Percentiles rank a stretch among this genome's conserved stretches.
Conservation (phyloP, 2,329 filamentous ascomycete species). For the Trichoderma sp. region DNA sequence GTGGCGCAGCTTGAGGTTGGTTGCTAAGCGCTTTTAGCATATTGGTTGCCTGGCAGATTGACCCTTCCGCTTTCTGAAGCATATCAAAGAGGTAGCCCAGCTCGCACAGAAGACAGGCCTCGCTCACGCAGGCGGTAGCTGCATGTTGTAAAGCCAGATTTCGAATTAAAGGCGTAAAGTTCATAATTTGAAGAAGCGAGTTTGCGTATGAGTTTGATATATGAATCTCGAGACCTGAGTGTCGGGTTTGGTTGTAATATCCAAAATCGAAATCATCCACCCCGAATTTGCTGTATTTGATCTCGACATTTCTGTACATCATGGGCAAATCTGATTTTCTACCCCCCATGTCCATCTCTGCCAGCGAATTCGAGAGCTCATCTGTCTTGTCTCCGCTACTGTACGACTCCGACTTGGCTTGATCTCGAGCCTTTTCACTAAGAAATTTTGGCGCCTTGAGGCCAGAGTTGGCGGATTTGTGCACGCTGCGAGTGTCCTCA, state of each 20-base stretch:
- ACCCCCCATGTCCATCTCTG: slow-evolving; percentile 68
- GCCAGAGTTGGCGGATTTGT: slow-evolving; percentile 57
- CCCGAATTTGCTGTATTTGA: slow-evolving; percentile 98
- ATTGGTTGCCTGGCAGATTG: slow-evolving; percentile 95
- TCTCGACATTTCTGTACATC: slow-evolving; percentile 91
- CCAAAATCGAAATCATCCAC: slow-evolving; percentile 99
- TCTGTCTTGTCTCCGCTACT: slow-evolving; percentile 44
- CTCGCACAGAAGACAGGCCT: slow-evolving; percentile 86
- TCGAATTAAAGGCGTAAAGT: slow-evolving; percentile 82
- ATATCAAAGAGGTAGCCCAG: slow-evolving; percentile 96
- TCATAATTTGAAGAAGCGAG: slow-evolving; percentile 82
- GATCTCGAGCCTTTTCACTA: slow-evolving; percentile 83
- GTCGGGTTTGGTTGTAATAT: slow-evolving; percentile 88
- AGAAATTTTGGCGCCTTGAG: slow-evolving; percentile 84
- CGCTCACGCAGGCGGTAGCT: slow-evolving; percentile 76
- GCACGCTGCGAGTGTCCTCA: slow-evolving; percentile 66
- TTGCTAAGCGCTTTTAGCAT: slow-evolving; percentile 85
- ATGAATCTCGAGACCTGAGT: slow-evolving; percentile 91
- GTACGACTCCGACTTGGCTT: slow-evolving; percentile 44
- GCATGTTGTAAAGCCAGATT: slow-evolving; percentile 88
- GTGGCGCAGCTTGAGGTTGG: slow-evolving; percentile 70
- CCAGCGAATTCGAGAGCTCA: slow-evolving; percentile 63
- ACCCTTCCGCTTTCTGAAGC: slow-evolving; percentile 90
- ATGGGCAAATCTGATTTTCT: slow-evolving; percentile 78
- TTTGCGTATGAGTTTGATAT: slow-evolving; percentile 97